phyloP scores from a whole-genome alignment of 352 stramenopile genomes.

The Pythium angustatum region DNA sequence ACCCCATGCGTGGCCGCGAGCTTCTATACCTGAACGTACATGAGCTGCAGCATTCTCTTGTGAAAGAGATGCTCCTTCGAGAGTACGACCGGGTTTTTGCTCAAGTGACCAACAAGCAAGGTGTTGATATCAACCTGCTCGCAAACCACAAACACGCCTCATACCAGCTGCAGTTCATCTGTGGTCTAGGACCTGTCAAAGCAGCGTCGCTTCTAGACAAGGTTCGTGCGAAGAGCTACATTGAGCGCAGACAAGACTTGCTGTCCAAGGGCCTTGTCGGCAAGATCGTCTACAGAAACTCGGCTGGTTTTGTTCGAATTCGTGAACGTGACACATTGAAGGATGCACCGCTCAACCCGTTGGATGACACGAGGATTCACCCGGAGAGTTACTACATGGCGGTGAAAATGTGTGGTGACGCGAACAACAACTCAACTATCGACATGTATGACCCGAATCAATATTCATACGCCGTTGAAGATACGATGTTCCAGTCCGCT shows the following conservation, averaged over 20 bases:
- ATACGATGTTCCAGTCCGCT: constrained; percentile 90
- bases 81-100: constrained; percentile 88
- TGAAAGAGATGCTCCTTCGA: constrained; percentile 82
- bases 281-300: constrained; percentile 89
- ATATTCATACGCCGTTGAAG: constrained; percentile 89
- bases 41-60: constrained; percentile 83
- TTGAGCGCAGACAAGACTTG: constrained; percentile 84
- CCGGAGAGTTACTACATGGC: constrained; percentile 92
- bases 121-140: constrained; percentile 88
- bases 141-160: constrained; percentile 88
- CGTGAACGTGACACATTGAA: constrained; percentile 84
- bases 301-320: constrained; percentile 85
- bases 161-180: constrained; percentile 89
- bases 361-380: constrained; percentile 89
- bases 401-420: constrained; percentile 90
- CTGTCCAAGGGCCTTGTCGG: constrained; percentile 82
- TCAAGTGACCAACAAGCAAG: constrained; percentile 86
- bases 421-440: constrained; percentile 91
- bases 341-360: constrained; percentile 80
- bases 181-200: constrained; percentile 82
- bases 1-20: constrained; percentile 76
- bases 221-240: constrained; percentile 80
- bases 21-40: constrained; percentile 86
- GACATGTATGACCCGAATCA: constrained; percentile 91
- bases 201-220: constrained; percentile 80